Percentiles rank a stretch among this genome's conserved stretches.
phyloP scores from a whole-genome alignment of 805 yeast genomes.

The Candida ortonii region DNA sequence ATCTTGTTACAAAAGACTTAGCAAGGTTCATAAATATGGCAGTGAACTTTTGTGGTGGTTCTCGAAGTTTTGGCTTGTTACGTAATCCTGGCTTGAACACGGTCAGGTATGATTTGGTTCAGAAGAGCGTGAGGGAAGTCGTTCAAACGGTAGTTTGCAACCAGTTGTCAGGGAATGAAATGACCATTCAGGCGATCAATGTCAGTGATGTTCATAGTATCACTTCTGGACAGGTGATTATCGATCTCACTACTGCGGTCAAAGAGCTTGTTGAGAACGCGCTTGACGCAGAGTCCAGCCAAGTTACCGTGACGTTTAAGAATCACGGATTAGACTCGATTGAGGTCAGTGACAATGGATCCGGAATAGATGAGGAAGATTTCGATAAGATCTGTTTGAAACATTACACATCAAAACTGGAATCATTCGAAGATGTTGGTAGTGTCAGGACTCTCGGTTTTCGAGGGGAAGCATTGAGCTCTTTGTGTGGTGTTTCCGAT shows the following conservation, averaged over 20 bases:
- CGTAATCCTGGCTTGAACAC: too few relatives aligned
- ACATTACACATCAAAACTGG: slow-evolving; percentile 66
- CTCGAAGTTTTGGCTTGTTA: too few relatives aligned
- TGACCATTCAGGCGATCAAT: slow-evolving; percentile 39
- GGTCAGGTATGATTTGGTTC: too few relatives aligned
- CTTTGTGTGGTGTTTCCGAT: slow-evolving; percentile 56
- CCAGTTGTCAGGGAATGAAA: too few relatives aligned
- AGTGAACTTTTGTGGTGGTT: too few relatives aligned
- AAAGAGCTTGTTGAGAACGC: slow-evolving; percentile 88
- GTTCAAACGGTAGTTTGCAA: too few relatives aligned
- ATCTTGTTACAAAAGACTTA: too few relatives aligned
- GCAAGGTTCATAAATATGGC: too few relatives aligned
- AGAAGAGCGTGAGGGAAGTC: too few relatives aligned
- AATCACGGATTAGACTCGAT: slow-evolving; percentile 73
- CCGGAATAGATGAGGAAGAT: slow-evolving; percentile 55
- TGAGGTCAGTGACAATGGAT: slow-evolving; percentile 67
- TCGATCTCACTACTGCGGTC: slow-evolving; percentile 70
- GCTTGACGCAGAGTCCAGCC: slow-evolving; percentile 71
- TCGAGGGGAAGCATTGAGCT: slow-evolving; percentile 78
- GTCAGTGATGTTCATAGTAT: slow-evolving; percentile 62
- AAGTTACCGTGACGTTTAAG: slow-evolving; percentile 63
- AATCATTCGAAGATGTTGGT: slow-evolving; percentile 51
- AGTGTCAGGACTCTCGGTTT: slow-evolving; percentile 62
- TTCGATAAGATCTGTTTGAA: slow-evolving; percentile 54
- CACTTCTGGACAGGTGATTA: slow-evolving; percentile 92